Evolutionary conservation across 352 stramenopile species (phyloP), one percentile per base, ranked within the genome.

Genomic region (Globisporangium uncinulatum): DNA sequence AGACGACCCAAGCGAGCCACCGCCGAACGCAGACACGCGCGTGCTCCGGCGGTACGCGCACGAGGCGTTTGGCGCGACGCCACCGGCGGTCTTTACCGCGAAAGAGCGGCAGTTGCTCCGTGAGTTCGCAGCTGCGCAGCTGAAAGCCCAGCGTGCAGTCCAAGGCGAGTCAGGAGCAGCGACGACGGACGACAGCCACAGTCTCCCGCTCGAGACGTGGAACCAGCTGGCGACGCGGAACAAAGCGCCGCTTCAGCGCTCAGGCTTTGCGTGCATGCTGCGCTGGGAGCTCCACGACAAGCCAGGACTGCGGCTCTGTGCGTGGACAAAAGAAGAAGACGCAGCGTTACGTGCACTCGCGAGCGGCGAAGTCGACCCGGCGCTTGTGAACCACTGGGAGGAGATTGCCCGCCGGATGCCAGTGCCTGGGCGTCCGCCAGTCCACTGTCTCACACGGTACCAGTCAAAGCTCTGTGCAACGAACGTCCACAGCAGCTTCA

Each of bases 231-330:
- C 62, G 9, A 69, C 62, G 64, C 67, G 76, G 29, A 42, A 14
- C 10, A 67, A 63, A 0, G 63, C 51, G 31, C 61, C 69, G 13
- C 76, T 90, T 54, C 74, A 86, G 34, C 74, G 81, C 31, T 77
- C 81, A 4, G 69, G 75, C 2, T 91, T 89, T 52, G 69, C 76
- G 34, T 91, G 81, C 47, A 88, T 88, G 47, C 56, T 88, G n/a
- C 83, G 77, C 59, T 91, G 76, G 62, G 77, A 89, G 17, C 63
- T 91, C 39, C 74, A 89, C 47, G 81, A 89, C 15, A 73, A 79
- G 21, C 76, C 81, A 4, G 67, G 51, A 3, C 39, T 88, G 42
- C 71, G 81, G 24, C 66, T 82, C 3, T 61, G 67, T 15, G 71
- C 76, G 6, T 86, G 76, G 76, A 85, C 74, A 0, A 84, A 84